Evolutionary conservation across 208 protist genomes (phyloP).

Genomic region (Phytomonas sp.): DNA sequence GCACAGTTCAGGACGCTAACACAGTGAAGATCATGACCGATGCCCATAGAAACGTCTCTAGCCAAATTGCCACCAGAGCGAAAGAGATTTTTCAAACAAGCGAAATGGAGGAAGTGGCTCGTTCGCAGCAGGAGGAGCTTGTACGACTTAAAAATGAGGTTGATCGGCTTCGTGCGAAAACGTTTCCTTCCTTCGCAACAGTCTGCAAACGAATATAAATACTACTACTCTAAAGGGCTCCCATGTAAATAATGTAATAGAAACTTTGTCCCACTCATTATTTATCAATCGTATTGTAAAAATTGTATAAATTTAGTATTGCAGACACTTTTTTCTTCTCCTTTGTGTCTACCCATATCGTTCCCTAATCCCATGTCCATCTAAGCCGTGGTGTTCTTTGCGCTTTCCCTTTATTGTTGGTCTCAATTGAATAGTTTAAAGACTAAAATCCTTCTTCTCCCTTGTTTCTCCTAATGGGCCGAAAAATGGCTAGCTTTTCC

Average conservation of each 20-base stretch:
- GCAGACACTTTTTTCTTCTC: neutral
- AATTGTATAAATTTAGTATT: neutral
- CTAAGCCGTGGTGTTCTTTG: neutral
- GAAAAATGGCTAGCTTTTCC: neutral
- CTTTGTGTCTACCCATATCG: too few relatives aligned
- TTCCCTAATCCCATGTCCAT: neutral
- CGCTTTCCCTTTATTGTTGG: neutral
- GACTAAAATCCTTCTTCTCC: neutral
- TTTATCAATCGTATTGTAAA: neutral
- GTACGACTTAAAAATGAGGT: conserved; percentile 73
- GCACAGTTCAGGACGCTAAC: conserved; percentile 42
- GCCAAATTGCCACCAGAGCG: conserved; percentile 31
- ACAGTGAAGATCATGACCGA: conserved; percentile 59
- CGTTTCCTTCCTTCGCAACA: conserved; percentile 88
- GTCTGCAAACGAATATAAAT: conserved; percentile 56
- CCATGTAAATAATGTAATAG: conserved; percentile 7
- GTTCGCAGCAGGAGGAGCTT: conserved; percentile 83
- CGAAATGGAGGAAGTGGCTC: conserved; percentile 79
- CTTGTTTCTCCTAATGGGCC: neutral
- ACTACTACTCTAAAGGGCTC: conserved; percentile 4
- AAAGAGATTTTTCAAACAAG: conserved; percentile 67
- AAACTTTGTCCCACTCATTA: neutral
- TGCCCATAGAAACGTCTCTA: conserved; percentile 15
- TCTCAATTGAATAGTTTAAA: neutral
- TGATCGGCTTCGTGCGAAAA: conserved; percentile 78